Base-by-base conservation (phyloP, 2,329 filamentous ascomycete species). In the Taxawa tesnikishii region DNA sequence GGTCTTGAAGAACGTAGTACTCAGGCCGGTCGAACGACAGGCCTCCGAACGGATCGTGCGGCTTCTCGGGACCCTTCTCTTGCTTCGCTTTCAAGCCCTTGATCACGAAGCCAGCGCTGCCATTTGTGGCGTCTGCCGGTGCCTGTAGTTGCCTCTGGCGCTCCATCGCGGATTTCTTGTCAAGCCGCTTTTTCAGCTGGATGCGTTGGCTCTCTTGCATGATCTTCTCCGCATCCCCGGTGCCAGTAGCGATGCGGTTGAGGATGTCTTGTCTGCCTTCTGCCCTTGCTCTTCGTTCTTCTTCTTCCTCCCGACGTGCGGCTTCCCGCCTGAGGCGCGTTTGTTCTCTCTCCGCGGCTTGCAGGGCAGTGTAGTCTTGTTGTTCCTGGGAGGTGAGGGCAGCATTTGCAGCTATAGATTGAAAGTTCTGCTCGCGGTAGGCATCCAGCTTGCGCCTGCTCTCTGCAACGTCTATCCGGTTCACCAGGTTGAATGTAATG, bases 21-120 rank as follows among this genome's bases (percentile, higher is more conserved):
- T 79, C 67, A 14, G 75, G 73, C 15, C 50, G 50, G 7, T 66
- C 65, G 31, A 87, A 70, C 28, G 70, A 59, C 39, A 87, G 60
- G 1, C 84, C 90, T 24, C 75, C 84, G 51, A 90, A 94, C 0
- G 88, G 81, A 60, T 94, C 85, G 59, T 93, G 94, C 0, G 83
- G 78, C 36, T 76, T 75, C 46, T 84, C 75, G 5, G 71, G 71
- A 21, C 71, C 70, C 1, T 72, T 68, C 3, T 67, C 65, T 35
- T 68, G 62, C 31, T 66, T 64, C 37, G 65, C 77, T 56, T 82
- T 84, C 36, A 94, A 68, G 2, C 88, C 88, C 44, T 83, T 80
- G 56, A 94, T 87, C 3, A 78, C 50, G 28, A 71, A 62, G 19
- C 45, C 50, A n/a, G 54, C 54, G 29, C 45, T 53, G 12, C 48